Conservation (phyloP, 306 rosid genomes). For the Nissolia schottii region DNA sequence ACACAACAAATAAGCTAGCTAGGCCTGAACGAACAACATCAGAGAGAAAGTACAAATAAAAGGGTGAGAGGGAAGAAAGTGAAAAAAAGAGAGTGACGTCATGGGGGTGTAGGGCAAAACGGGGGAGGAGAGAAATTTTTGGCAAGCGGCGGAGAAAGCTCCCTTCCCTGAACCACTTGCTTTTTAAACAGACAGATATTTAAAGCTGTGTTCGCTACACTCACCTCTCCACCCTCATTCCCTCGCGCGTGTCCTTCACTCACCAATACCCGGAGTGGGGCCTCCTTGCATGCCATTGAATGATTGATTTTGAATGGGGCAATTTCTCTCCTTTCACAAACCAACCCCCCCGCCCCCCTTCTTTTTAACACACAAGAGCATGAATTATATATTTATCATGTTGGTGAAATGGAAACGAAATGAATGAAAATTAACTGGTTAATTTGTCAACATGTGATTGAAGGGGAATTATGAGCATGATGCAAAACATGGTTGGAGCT, state of each 20-base stretch:
- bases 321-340: neutral
- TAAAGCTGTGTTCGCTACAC: neutral
- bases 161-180: constrained; percentile 56
- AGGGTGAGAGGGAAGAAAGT: neutral
- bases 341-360: no score
- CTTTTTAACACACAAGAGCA: neutral
- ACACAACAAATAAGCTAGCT: neutral
- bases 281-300: neutral
- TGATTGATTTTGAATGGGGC: neutral
- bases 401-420: constrained; percentile 19
- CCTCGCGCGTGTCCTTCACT: constrained; percentile 12
- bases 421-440: neutral
- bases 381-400: neutral
- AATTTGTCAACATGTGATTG: neutral
- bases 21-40: neutral
- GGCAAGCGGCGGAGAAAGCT: constrained; percentile 67
- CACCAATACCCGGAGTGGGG: neutral
- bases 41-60: constrained; percentile 1
- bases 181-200: constrained; percentile 29
- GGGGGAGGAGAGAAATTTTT: constrained; percentile 29
- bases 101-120: constrained; percentile 33
- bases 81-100: constrained; percentile 19
- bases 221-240: constrained; percentile 22
- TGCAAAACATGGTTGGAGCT: neutral
- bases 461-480: neutral